Conservation (phyloP, 768 basidiomycete genomes). For the Serendipita sp. region DNA sequence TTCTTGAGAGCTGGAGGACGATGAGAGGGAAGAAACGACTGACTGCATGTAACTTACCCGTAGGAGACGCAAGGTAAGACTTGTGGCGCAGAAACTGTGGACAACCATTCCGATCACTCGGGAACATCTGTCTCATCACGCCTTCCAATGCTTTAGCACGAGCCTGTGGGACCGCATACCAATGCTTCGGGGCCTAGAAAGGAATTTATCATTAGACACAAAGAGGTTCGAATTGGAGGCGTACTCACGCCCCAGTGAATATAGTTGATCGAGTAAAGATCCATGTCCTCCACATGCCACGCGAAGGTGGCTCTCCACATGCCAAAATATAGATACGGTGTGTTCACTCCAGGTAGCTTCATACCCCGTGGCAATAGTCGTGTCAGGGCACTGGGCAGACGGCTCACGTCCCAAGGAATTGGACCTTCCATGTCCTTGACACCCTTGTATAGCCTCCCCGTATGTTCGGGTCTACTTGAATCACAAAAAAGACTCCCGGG, state of each 20-base stretch:
- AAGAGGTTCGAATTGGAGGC: constrained; percentile 17
- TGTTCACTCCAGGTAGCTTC: constrained; percentile 86
- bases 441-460: constrained; percentile 24
- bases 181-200: constrained; percentile 28
- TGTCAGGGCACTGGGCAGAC: constrained; percentile 71
- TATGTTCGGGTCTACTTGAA: neutral
- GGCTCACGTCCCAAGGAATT: constrained; percentile 85
- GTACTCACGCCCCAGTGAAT: constrained; percentile 97
- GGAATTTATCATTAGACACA: neutral
- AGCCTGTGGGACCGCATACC: constrained; percentile 91
- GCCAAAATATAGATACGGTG: constrained; percentile 95
- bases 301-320: constrained; percentile 99
- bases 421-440: constrained; percentile 45
- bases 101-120: constrained; percentile 69
- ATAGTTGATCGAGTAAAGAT: constrained; percentile 96
- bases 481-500: constrained; percentile 40
- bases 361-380: constrained; percentile 54
- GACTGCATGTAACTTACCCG: constrained; percentile 10
- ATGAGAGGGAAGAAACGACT: no score
- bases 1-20: constrained; percentile 31
- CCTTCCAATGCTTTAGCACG: constrained; percentile 71
- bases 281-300: constrained; percentile 99
- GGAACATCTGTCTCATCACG: constrained; percentile 85
- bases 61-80: constrained; percentile 84
- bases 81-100: constrained; percentile 95